A percentile compares a stretch with the other conserved stretches of the same genome.
phyloP scores from a whole-genome alignment of 306 rosid species.

The Inga oerstediana region DNA sequence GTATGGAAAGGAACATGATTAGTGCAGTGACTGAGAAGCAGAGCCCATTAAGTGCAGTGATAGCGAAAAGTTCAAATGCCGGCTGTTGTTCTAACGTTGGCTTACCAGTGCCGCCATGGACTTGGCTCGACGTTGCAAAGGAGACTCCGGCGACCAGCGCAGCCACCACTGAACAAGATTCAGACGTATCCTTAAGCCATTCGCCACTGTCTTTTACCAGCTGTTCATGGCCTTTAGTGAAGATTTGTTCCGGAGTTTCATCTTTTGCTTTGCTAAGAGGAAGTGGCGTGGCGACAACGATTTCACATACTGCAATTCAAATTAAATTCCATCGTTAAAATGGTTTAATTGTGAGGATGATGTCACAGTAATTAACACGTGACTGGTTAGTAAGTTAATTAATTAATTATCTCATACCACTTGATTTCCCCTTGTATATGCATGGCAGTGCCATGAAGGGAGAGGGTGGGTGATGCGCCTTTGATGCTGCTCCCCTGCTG shows the following conservation, averaged over 20 bases:
- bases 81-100: background rate
- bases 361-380: no score
- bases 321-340: background rate
- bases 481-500: no score
- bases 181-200: no score
- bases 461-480: no score
- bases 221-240: background rate
- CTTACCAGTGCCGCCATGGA: slow-evolving; percentile 26
- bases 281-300: background rate
- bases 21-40: slow-evolving; percentile 53
- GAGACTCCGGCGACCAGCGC: no score
- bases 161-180: no score
- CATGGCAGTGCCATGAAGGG: background rate
- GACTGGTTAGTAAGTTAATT: background rate
- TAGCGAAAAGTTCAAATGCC: background rate
- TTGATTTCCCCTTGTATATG: slow-evolving; percentile 28
- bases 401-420: background rate
- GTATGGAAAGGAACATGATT: slow-evolving; percentile 59
- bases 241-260: background rate
- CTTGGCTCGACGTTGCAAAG: no score
- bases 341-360: no score
- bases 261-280: background rate
- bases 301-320: slow-evolving; percentile 12
- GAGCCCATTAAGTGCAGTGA: slow-evolving; percentile 28
- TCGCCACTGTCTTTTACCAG: background rate